These are phyloP conservation scores for Heritiera littoralis DNA, from an alignment of 345 rosid species.

Conservation along the genomic window DNA sequence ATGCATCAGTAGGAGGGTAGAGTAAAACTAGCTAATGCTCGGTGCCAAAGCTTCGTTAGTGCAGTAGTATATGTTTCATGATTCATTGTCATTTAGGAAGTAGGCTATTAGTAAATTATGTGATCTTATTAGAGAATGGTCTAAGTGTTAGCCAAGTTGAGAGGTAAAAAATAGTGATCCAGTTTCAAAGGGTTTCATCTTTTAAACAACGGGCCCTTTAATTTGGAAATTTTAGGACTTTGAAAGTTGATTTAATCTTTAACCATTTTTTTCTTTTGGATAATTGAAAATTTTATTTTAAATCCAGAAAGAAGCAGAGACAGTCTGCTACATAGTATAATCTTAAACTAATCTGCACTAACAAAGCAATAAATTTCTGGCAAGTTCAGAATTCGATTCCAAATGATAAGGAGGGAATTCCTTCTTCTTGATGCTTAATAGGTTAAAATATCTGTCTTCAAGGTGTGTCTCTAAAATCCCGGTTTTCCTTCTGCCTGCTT, in stretches of 20 bases:
- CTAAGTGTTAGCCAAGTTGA: no score
- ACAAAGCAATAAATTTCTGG: not conserved
- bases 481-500: not conserved
- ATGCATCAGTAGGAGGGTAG: not conserved
- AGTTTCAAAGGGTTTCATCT: not conserved
- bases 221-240: not conserved
- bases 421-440: not conserved
- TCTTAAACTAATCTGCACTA: not conserved
- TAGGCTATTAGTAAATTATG: not conserved
- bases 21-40: not conserved
- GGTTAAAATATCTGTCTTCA: not conserved
- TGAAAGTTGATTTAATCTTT: not conserved
- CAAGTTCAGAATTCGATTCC: not conserved
- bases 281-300: no score
- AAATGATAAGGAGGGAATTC: not conserved
- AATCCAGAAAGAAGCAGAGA: no score
- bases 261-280: not conserved
- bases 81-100: not conserved
- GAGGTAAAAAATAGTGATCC: not conserved
- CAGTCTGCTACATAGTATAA: no score
- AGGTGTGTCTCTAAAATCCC: not conserved
- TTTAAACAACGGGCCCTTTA: not conserved
- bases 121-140: not conserved
- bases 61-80: not conserved
- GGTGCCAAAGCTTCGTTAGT: not conserved